Base-by-base conservation (phyloP, 257 asterid genomes). In the Plantago elongata region DNA sequence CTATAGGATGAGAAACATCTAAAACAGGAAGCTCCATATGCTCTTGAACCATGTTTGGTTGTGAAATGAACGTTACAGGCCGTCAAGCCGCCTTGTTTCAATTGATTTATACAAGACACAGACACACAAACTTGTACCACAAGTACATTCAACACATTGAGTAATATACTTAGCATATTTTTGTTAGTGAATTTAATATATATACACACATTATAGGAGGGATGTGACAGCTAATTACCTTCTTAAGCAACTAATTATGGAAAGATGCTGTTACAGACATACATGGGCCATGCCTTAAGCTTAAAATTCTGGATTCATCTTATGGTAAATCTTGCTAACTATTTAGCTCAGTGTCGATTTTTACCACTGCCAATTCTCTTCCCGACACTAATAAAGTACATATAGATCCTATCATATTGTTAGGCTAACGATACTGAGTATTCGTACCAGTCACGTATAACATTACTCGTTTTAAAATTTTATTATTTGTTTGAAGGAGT, bases 1-100 rank as follows among this genome's bases (percentile, higher is more conserved):
- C 29, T 62, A 79, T 51, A 9, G 88, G 82, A 74, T 75, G 69
- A 30, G 87, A 83, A 52, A 86, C 69, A 62, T 86, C 90, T 17
- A 86, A 50, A 16, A 75, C 64, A 18, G 95, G 95, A 29, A 86
- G 90, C 43, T 81, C 72, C 60, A 83, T 45, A 40, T 81, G 75
- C 61, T 81, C 73, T 67, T 75, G 71, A 47, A 75, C 67, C 88
- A 86, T 86, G n/a, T 55, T n/a, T 14, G 3, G 40, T 38, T 16
- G 27, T 42, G n/a, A 42, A 5, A 30, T 42, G 44, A 46, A 65
- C 17, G n/a, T 34, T 34, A 29, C 37, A 57, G 22, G 61, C 45
- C 27, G 13, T 18, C 46, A 29, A 56, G 61, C 40, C 40, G 40
- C 40, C 40, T 37, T 29, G 61, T 56, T 56, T 29, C 14, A 9